Evolutionary conservation across 441 rosid species (phyloP).

Genomic region (Populus tomentosa): DNA sequence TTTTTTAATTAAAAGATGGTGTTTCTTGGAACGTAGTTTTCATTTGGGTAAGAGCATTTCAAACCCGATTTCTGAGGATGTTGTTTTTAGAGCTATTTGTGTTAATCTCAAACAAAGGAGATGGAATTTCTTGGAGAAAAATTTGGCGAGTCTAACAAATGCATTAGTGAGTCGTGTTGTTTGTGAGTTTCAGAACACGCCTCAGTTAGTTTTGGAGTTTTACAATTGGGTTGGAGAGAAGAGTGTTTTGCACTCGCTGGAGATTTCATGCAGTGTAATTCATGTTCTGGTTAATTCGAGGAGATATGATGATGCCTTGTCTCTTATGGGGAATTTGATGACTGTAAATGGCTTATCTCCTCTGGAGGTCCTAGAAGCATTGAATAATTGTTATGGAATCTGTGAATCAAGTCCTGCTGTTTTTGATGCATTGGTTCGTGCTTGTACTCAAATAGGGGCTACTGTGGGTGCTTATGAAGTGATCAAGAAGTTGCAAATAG

Average conservation of each 20-base stretch:
- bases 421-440: constrained; percentile 68
- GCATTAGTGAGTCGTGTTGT: constrained; percentile 46
- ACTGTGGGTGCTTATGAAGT: constrained; percentile 51
- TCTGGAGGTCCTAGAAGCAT: constrained; percentile 43
- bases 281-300: constrained; percentile 44
- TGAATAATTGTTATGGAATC: constrained; percentile 35
- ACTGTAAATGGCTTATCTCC: constrained; percentile 33
- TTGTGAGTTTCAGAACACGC: constrained; percentile 46
- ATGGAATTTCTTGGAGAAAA: constrained; percentile 54
- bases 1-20: constrained; percentile 22
- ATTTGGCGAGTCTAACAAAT: constrained; percentile 38
- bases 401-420: constrained; percentile 67
- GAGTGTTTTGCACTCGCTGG: constrained; percentile 24
- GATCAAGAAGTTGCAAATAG: constrained; percentile 41
- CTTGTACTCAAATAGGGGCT: constrained; percentile 47
- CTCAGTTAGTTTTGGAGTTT: constrained; percentile 54
- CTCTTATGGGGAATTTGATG: constrained; percentile 42
- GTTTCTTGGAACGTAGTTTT: constrained; percentile 33
- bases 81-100: constrained; percentile 42
- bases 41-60: constrained; percentile 41
- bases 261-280: constrained; percentile 45
- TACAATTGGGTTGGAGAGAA: constrained; percentile 44
- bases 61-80: background rate
- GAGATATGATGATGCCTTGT: constrained; percentile 47
- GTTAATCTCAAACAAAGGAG: constrained; percentile 50